These are phyloP conservation scores for Codiaeum variegatum DNA, from an alignment of 441 rosid species.

Conservation along the genomic window DNA sequence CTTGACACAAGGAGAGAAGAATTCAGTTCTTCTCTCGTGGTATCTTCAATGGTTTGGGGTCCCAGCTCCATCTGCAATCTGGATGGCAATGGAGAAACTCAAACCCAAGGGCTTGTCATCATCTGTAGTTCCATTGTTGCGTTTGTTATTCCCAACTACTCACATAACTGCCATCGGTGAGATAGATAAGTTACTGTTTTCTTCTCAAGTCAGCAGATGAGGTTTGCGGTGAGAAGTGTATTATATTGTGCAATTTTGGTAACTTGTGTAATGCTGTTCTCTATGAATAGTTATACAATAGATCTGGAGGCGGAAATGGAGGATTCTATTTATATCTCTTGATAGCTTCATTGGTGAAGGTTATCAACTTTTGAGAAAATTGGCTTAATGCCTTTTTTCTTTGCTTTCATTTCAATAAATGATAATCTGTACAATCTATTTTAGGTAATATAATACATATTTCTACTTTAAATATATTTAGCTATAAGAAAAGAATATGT, in stretches of 20 bases:
- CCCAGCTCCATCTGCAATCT: conserved; percentile 55
- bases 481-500: too few relatives aligned
- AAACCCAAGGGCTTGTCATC: conserved; percentile 40
- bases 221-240: neutral
- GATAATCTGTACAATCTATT: too few relatives aligned
- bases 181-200: conserved; percentile 41
- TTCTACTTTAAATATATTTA: too few relatives aligned
- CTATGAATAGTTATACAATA: neutral
- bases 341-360: neutral
- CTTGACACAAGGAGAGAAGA: conserved; percentile 33
- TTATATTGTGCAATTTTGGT: neutral
- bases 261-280: neutral
- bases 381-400: too few relatives aligned
- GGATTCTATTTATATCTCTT: neutral
- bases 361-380: too few relatives aligned
- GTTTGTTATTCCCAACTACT: conserved; percentile 60
- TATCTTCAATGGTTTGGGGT: conserved; percentile 78
- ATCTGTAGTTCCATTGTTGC: conserved; percentile 53
- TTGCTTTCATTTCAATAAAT: too few relatives aligned
- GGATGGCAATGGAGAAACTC: conserved; percentile 44
- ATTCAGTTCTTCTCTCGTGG: conserved; percentile 61
- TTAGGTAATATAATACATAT: too few relatives aligned
- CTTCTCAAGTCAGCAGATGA: conserved; percentile 25
- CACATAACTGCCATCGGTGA: conserved; percentile 50
- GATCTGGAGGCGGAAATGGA: neutral